A percentile compares a stretch with the other conserved stretches of the same genome.
Evolutionary conservation across 495 filamentous ascomycete species (phyloP).

Genomic region (Tuber brumale): DNA sequence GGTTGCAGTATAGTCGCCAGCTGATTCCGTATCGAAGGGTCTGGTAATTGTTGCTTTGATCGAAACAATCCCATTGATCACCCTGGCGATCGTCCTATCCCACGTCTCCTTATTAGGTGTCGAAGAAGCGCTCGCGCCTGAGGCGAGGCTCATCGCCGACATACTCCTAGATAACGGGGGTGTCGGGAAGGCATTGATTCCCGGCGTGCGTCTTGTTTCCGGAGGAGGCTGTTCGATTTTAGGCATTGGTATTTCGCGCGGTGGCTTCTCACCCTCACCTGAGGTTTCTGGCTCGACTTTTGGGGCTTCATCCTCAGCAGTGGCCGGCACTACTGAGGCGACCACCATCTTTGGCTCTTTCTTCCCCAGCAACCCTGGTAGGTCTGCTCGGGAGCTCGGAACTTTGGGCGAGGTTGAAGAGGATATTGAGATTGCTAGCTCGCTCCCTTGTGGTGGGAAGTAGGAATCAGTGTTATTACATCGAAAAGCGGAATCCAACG

Average conservation of each 20-base stretch:
- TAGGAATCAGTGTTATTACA: slow-evolving; percentile 32
- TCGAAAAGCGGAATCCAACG: slow-evolving; percentile 40
- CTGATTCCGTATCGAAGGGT: slow-evolving; percentile 42
- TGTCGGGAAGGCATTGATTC: slow-evolving; percentile 16
- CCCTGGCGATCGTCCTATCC: slow-evolving; percentile 41
- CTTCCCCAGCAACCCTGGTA: slow-evolving; percentile 16
- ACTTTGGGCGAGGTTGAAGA: slow-evolving; percentile 17
- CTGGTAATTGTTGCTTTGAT: slow-evolving; percentile 42
- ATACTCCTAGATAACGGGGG: slow-evolving; percentile 32
- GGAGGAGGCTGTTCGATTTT: slow-evolving; percentile 28
- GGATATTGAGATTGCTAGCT: slow-evolving; percentile 28
- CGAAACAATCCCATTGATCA: slow-evolving; percentile 43
- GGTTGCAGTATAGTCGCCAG: slow-evolving; percentile 41
- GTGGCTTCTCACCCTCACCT: slow-evolving; percentile 18
- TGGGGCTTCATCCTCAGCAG: slow-evolving; percentile 14
- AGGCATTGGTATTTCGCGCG: slow-evolving; percentile 14
- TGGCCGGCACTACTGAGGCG: neutral
- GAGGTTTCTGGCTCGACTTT: slow-evolving; percentile 15
- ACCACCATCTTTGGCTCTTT: slow-evolving; percentile 23
- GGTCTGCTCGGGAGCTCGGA: slow-evolving; percentile 12
- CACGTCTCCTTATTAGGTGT: slow-evolving; percentile 41
- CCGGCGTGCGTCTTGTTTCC: slow-evolving; percentile 18
- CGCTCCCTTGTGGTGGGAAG: slow-evolving; percentile 29
- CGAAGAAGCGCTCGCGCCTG: slow-evolving; percentile 26
- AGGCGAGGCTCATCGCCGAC: slow-evolving; percentile 36